Evolutionary conservation across 2,329 filamentous ascomycete species (phyloP).

Genomic region (Catunica adiposa): DNA sequence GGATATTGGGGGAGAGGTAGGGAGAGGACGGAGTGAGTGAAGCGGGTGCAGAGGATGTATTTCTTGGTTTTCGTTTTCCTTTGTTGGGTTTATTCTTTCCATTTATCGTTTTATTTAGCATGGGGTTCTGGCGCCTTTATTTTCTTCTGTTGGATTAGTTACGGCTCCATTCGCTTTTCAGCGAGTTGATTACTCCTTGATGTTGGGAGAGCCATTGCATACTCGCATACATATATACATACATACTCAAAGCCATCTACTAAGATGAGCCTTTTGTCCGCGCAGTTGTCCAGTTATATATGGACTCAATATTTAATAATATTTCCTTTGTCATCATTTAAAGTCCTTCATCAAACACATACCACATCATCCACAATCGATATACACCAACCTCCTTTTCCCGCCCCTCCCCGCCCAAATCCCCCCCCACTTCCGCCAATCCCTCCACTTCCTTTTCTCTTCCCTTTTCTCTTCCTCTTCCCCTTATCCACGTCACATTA

Average conservation of each 20-base stretch:
- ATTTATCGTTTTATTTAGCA: neutral
- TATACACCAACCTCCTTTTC: too few relatives aligned
- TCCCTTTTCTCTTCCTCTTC: neutral
- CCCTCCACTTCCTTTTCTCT: neutral
- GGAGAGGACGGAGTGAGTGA: slow-evolving; percentile 1
- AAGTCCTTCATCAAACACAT: too few relatives aligned
- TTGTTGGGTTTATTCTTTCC: neutral
- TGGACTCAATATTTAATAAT: neutral
- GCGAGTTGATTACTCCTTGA: neutral
- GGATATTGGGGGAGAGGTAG: slow-evolving; percentile 34
- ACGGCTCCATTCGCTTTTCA: neutral
- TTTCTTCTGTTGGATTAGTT: neutral
- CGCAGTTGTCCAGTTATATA: too few relatives aligned
- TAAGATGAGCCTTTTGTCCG: too few relatives aligned
- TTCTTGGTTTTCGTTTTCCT: slow-evolving; percentile 2
- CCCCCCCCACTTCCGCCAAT: neutral
- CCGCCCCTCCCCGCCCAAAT: neutral
- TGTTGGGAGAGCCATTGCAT: neutral
- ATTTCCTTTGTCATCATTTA: neutral
- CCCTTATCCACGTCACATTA: neutral
- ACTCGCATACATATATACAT: too few relatives aligned
- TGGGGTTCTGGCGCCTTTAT: neutral
- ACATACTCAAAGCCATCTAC: too few relatives aligned
- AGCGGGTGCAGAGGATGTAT: neutral
- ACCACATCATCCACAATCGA: too few relatives aligned